These are phyloP conservation scores for Fusarium xyrophilum DNA, from an alignment of 2,329 filamentous ascomycete species.

Conservation along the genomic window DNA sequence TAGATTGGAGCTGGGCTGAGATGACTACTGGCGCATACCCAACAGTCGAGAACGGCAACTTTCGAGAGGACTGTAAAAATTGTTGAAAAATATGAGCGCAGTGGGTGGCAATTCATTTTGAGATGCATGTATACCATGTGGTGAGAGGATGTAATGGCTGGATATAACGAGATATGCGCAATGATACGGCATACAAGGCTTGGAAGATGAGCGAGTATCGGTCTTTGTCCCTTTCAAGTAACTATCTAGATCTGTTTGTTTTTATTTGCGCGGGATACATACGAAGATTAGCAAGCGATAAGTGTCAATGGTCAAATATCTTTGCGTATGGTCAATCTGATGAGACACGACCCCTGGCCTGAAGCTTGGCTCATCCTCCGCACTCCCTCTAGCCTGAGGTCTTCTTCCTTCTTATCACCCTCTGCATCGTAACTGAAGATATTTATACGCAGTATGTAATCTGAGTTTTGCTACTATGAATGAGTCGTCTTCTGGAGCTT, in stretches of 20 bases:
- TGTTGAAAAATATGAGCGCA: not conserved
- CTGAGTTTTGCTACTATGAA: not conserved
- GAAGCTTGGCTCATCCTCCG: not conserved
- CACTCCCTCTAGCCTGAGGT: not conserved
- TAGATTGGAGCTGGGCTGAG: slow-evolving; percentile 85
- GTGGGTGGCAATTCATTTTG: not conserved
- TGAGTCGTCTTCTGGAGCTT: not conserved
- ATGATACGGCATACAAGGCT: slow-evolving; percentile 32
- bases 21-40: slow-evolving; percentile 71
- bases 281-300: not conserved
- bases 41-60: slow-evolving; percentile 68
- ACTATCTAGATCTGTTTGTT: not conserved
- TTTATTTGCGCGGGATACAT: not conserved
- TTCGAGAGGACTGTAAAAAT: slow-evolving; percentile 41
- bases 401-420: not conserved
- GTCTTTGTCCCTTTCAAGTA: slow-evolving; percentile 5
- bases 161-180: slow-evolving; percentile 38
- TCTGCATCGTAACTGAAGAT: not conserved
- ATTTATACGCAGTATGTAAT: not conserved
- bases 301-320: not conserved
- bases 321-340: not conserved
- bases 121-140: slow-evolving; percentile 16
- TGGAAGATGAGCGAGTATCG: slow-evolving; percentile 10
- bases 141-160: slow-evolving; percentile 12
- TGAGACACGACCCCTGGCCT: not conserved